A percentile compares a stretch with the other conserved stretches of the same genome.
These are phyloP conservation scores for Populus simonii DNA, from an alignment of 345 rosid genomes.

Conservation along the genomic window DNA sequence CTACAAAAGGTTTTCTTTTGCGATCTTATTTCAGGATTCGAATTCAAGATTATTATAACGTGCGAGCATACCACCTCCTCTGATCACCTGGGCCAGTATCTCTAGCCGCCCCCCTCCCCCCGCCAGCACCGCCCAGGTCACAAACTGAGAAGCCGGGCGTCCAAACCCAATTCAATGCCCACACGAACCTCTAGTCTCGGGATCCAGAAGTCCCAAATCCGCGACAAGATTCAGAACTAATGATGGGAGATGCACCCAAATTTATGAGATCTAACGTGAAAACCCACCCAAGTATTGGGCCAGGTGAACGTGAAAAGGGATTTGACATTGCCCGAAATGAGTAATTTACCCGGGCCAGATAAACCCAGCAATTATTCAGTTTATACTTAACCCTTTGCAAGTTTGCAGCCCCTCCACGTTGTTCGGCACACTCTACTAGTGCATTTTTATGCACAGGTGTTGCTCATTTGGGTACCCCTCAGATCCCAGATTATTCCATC, in stretches of 20 bases:
- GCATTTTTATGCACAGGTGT: too few species aligned
- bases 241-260: background rate
- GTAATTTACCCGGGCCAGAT: background rate
- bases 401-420: too few species aligned
- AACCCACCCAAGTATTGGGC: background rate
- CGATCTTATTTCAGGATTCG: background rate
- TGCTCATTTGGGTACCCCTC: too few species aligned
- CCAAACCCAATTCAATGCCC: background rate
- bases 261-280: background rate
- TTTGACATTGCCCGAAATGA: background rate
- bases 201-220: background rate
- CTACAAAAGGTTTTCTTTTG: too few species aligned
- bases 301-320: background rate
- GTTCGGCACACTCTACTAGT: too few species aligned
- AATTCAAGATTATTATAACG: background rate
- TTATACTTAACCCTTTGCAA: too few species aligned
- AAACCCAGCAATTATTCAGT: too few species aligned
- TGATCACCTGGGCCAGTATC: background rate
- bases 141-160: too few species aligned
- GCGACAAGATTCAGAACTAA: background rate
- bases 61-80: background rate
- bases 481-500: too few species aligned
- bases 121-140: too few species aligned
- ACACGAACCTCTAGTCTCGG: background rate
- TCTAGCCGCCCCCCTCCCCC: background rate